Evolutionary conservation across 2,329 filamentous ascomycete species (phyloP), one percentile per base, ranked within the genome.

Genomic region (Penicillium sumatraense): DNA sequence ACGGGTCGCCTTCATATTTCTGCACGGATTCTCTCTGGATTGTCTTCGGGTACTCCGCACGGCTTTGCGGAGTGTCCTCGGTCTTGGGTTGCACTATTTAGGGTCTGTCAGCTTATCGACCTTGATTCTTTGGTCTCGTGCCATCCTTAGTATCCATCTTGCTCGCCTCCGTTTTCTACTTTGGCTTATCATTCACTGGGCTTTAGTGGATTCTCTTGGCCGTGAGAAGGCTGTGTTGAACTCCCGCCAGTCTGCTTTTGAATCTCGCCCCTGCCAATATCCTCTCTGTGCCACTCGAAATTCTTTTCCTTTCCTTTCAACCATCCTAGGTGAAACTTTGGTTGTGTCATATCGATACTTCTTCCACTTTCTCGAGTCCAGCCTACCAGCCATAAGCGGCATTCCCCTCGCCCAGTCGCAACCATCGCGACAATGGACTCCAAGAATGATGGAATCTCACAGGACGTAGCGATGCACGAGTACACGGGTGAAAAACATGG

Each of bases 371-470:
- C 21, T 26, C 20, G 2, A 5, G 16, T 7, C 16, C 11, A 10
- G 5, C 5, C 13, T 9, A 6, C n/a, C 5, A 8, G 11, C 11
- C 14, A 11, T 18, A 10, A n/a, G 10, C n/a, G 14, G 13, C 21
- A 18, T 24, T 7, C 0, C 23, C 1, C 11, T 21, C 18, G n/a
- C n/a, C 20, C 4, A 20, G 27, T 31, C 26, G 27, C 26, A 23
- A 18, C 7, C 24, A 56, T 51, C 47, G 26, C 49, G 48, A 33
- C 27, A 20, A 20, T 49, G n/a, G 53, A 59, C 11, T 23, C 38
- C 42, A 65, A 63, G 52, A 60, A 16, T 9, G 63, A 69, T 36
- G 66, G 60, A n/a, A 56, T 63, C 24, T 48, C 56, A 1, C 58
- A 65, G 21, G 49, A 51, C 20, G 49, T 59, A 2, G 48, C 61